Conservation (phyloP, 768 basidiomycete species). For the Leccinum rimulosum region DNA sequence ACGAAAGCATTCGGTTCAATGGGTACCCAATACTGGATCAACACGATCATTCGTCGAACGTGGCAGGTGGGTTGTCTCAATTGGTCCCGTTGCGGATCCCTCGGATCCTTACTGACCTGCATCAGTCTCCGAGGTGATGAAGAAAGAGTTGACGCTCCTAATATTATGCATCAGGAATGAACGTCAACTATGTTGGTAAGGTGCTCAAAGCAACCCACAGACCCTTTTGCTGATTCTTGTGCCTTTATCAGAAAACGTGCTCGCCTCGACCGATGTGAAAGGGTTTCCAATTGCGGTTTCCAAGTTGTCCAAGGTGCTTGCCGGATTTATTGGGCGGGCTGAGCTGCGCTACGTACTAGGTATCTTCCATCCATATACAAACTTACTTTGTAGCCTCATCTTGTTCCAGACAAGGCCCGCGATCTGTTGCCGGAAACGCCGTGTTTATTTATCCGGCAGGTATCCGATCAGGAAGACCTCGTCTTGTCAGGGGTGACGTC, state of each 20-base stretch:
- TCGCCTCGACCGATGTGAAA: slow-evolving; percentile 74
- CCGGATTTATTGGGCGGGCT: slow-evolving; percentile 86
- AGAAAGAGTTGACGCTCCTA: slow-evolving; percentile 70
- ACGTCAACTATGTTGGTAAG: slow-evolving; percentile 77
- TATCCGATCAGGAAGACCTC: slow-evolving; percentile 52
- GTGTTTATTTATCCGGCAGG: slow-evolving; percentile 62
- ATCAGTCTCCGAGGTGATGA: slow-evolving; percentile 88
- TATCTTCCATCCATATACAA: slow-evolving; percentile 29
- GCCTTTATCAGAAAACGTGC: slow-evolving; percentile 54
- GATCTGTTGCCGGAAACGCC: slow-evolving; percentile 60
- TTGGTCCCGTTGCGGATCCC: slow-evolving; percentile 4
- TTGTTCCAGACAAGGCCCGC: slow-evolving; percentile 63
- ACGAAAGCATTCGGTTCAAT: slow-evolving; percentile 96
- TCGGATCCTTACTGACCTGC: slow-evolving; percentile 2
- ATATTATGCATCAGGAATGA: slow-evolving; percentile 74
- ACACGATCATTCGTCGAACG: slow-evolving; percentile 89
- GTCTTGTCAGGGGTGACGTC: slow-evolving; percentile 41
- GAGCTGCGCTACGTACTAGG: slow-evolving; percentile 87
- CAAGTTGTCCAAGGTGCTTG: slow-evolving; percentile 55
- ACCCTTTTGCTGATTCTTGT: slow-evolving; percentile 3
- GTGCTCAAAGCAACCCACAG: neutral
- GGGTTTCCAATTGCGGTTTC: slow-evolving; percentile 88
- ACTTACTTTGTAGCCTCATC: neutral
- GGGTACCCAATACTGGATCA: slow-evolving; percentile 97
- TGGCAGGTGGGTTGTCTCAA: slow-evolving; percentile 61